Evolutionary conservation across 208 protist genomes (phyloP).

Genomic region (Herpetomonas tarakana): DNA sequence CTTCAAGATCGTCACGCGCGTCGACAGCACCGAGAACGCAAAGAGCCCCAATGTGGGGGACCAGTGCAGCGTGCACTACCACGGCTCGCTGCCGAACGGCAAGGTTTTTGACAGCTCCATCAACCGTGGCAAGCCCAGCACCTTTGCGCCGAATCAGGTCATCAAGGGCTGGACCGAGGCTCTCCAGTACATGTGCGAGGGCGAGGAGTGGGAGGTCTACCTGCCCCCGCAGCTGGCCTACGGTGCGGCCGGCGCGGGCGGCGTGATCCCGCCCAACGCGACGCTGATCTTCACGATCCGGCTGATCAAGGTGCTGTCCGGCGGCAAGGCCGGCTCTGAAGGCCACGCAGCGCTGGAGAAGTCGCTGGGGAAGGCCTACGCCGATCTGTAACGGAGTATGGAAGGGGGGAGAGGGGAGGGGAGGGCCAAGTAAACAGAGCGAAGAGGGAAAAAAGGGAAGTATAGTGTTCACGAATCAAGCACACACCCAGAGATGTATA

Average conservation of each 20-base stretch:
- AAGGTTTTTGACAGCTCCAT: conserved; percentile 84
- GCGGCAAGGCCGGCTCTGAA: conserved; percentile 44
- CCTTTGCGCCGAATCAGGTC: conserved; percentile 71
- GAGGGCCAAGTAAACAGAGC: not conserved
- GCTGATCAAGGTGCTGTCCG: conserved; percentile 59
- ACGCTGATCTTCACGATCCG: conserved; percentile 79
- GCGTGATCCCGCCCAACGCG: conserved; percentile 61
- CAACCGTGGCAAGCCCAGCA: conserved; percentile 49
- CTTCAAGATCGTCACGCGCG: conserved; percentile 60
- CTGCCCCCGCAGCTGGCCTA: conserved; percentile 76
- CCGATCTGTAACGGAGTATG: conserved; percentile 33
- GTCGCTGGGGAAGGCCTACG: conserved; percentile 39
- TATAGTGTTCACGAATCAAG: too few species aligned
- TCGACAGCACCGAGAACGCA: conserved; percentile 17
- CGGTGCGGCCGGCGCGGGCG: conserved; percentile 49
- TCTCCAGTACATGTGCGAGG: conserved; percentile 83
- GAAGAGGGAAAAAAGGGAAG: not conserved
- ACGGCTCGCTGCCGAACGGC: conserved; percentile 59
- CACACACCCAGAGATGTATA: too few species aligned
- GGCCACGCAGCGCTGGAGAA: conserved; percentile 54
- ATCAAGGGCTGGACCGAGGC: conserved; percentile 85
- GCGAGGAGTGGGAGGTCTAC: conserved; percentile 84
- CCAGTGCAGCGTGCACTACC: conserved; percentile 79
- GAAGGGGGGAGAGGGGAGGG: not conserved
- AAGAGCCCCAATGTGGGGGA: conserved; percentile 47